These are phyloP conservation scores for Phaeolepiota aurea DNA, from an alignment of 768 basidiomycete genomes.

Conservation along the genomic window DNA sequence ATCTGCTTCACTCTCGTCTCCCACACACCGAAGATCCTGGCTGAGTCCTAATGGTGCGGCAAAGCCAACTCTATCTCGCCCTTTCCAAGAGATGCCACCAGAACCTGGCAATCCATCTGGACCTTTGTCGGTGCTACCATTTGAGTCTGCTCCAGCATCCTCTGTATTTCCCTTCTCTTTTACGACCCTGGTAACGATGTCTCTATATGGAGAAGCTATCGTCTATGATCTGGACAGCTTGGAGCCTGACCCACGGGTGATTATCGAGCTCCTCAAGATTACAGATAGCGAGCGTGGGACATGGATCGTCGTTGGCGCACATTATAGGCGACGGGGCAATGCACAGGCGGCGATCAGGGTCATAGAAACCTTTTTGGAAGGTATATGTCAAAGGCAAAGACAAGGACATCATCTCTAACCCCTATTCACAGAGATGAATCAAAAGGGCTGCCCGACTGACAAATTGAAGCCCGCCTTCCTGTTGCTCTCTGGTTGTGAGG, in stretches of 20 bases:
- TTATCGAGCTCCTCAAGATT: constrained; percentile 36
- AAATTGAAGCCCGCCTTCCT: constrained; percentile 43
- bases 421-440: constrained; percentile 27
- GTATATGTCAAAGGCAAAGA: constrained; percentile 17
- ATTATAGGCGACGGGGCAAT: constrained; percentile 43
- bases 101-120: not conserved
- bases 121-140: not conserved
- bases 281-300: constrained; percentile 38
- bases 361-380: constrained; percentile 36
- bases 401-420: not conserved
- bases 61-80: not conserved
- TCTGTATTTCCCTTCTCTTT: constrained; percentile 12
- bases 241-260: constrained; percentile 31
- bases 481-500: constrained; percentile 46
- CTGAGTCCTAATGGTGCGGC: not conserved
- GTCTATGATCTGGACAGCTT: constrained; percentile 33
- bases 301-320: constrained; percentile 48
- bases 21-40: not conserved
- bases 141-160: constrained; percentile 5
- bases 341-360: constrained; percentile 34
- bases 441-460: constrained; percentile 22
- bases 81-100: not conserved
- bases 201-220: constrained; percentile 30
- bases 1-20: not conserved
- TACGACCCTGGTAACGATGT: constrained; percentile 21